phyloP scores from a whole-genome alignment of 164 flowering plant genomes.

The Tetracentron sinense region DNA sequence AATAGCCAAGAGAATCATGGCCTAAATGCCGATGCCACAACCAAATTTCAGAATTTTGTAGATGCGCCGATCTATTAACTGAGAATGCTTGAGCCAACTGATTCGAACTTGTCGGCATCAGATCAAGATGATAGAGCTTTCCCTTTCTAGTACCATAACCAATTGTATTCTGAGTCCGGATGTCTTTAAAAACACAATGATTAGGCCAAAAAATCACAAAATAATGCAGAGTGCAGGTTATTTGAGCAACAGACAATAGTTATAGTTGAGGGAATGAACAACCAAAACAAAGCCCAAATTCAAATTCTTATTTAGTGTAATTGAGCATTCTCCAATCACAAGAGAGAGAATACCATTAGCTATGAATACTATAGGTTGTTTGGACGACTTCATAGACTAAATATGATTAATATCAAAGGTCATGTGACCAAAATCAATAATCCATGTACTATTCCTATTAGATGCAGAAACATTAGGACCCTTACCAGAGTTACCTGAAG shows the following conservation, averaged over 20 bases:
- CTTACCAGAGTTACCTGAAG: neutral
- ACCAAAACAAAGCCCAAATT: constrained; percentile 18
- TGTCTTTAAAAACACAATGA: constrained; percentile 21
- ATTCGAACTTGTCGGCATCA: neutral
- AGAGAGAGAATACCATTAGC: neutral
- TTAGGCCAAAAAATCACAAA: constrained; percentile 28
- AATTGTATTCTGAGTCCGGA: constrained; percentile 16
- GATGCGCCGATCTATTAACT: neutral
- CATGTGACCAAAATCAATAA: neutral
- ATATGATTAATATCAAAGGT: neutral
- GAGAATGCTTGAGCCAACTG: neutral
- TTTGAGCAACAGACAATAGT: constrained; percentile 13
- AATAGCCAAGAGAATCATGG: neutral
- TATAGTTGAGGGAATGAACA: constrained; percentile 16
- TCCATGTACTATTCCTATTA: neutral
- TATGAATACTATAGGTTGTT: constrained; percentile 6
- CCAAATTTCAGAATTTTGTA: neutral
- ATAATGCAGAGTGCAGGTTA: constrained; percentile 15
- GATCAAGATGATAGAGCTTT: constrained; percentile 4
- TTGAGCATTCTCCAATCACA: neutral
- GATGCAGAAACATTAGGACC: neutral
- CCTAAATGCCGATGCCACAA: neutral
- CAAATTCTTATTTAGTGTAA: constrained; percentile 12
- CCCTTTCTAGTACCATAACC: constrained; percentile 23
- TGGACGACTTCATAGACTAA: neutral